Percentiles rank a stretch among this genome's conserved stretches.
phyloP scores from a whole-genome alignment of 768 basidiomycete species.

The Polyporus arcularius region DNA sequence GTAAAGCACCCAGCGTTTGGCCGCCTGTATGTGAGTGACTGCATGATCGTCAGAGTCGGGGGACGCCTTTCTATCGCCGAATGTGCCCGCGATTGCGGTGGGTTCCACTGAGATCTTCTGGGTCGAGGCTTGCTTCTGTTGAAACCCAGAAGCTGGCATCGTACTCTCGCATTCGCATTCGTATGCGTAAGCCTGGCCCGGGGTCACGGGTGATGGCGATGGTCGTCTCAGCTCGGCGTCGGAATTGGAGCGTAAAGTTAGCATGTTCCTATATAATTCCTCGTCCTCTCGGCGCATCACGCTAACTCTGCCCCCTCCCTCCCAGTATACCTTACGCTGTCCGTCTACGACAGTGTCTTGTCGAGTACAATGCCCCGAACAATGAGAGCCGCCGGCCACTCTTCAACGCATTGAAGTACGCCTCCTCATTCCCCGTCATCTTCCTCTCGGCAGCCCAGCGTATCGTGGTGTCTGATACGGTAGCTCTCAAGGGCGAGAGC shows the following conservation, averaged over 20 bases:
- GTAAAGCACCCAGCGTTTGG: no score
- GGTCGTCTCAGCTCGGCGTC: background rate
- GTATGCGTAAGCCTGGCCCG: background rate
- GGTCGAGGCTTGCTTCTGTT: no score
- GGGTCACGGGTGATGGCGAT: background rate
- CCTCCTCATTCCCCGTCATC: conserved; percentile 95
- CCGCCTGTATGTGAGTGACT: no score
- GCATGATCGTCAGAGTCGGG: no score
- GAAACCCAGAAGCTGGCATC: no score
- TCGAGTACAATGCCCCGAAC: conserved; percentile 69
- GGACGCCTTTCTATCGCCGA: no score
- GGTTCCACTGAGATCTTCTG: no score
- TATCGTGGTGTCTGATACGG: conserved; percentile 61
- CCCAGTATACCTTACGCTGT: conserved; percentile 84
- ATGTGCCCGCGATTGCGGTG: no score
- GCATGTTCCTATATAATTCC: conserved; percentile 1
- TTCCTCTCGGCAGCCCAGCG: conserved; percentile 90
- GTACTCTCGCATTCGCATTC: no score
- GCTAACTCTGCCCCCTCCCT: conserved; percentile 4
- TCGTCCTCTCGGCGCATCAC: background rate
- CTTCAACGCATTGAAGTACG: conserved; percentile 94
- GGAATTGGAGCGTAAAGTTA: background rate
- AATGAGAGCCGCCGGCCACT: conserved; percentile 74
- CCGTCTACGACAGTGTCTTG: conserved; percentile 91
- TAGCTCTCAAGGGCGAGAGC: conserved; percentile 47